Evolutionary conservation across 2,329 filamentous ascomycete genomes (phyloP), one percentile per base, ranked within the genome.

Genomic region (Ophiostoma novo-ulmi): DNA sequence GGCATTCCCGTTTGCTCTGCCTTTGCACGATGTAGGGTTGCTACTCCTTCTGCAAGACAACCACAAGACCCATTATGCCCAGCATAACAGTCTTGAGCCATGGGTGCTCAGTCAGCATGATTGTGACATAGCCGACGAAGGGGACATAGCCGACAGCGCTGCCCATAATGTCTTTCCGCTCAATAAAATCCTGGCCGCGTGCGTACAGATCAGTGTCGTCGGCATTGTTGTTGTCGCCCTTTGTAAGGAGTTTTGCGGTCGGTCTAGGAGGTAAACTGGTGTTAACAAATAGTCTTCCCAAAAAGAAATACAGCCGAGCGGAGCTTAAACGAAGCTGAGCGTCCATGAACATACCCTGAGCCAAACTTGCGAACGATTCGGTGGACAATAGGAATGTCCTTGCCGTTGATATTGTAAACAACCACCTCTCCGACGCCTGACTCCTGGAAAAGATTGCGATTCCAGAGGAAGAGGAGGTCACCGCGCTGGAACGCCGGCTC

Each of bases 301-400:
- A 58, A 14, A 6, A 22, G n/a, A 65, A 36, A 61, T 35, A 22
- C 55, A 14, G 55, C 20, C 20, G 55, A 31, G 8, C 11, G 44
- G 52, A 22, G 10, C 44, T 20, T 17, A 5, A 48, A 8, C 14
- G 58, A 2, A 8, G 58, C n/a, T 14, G 44, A n/a, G 8, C n/a
- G 55, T 26, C 17, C 17, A 39, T n/a, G 0, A 35, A 79, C 84
- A 71, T 77, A 86, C 83, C 87, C 87, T 39, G 76, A 76, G 31
- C 88, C 88, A 78, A 89, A 90, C 78, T 88, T 89, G 81, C 94
- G 87, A 70, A 98, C 91, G 11, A 98, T 87, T 68, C 95, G 85
- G 82, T 99, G 95, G 75, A 99, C 95, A 80, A 99, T 99, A 39
- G 95, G 95, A 74, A 99, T 98, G 75, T 97, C 92, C 84, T 98